Base-by-base conservation (phyloP, 768 basidiomycete genomes). In the Russula sp. region DNA sequence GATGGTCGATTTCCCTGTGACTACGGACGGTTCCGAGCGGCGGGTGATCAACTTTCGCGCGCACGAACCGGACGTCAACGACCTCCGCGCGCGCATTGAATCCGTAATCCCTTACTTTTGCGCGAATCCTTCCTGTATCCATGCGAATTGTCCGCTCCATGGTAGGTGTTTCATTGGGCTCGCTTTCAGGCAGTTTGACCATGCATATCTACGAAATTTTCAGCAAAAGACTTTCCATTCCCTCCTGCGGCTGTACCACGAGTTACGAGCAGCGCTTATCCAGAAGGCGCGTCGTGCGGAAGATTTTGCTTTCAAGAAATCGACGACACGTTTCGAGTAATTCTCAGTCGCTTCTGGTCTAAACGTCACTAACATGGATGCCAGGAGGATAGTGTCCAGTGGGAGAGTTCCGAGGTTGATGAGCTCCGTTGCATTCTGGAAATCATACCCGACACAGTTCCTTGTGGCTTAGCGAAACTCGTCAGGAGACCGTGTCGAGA, bases 91-190 rank as follows among this genome's bases (percentile, higher is more conserved):
- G 13, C 69, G 65, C 16, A 49, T 69, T 11, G 68, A 66, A 18
- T 74, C 73, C 34, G 16, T 70, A 3, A 57, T 70, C 24, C 66
- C 68, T 1, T 52, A 63, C 40, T 75, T 74, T 49, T 70, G 64
- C 22, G 36, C 70, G 4, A 72, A 72, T 50, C 59, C 72, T 63
- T 11, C 10, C 28, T 57, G 61, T 38, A 59, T 66, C 3, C 64
- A 65, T 2, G 26, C 46, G 18, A 14, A 48, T 38, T 64, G 61
- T 30, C 60, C 56, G 4, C 30, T 2, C 13, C 67, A 60, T 48
- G 66, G 71, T 59, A 49, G 4, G 64, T 48, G 0, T 48, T 22
- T 63, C 14, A 8, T 18, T 26, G 0, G 51, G 62, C 65, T 63
- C 44, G 3, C 36, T 3, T 5, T n/a, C 42, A 16, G 26, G 5